A percentile compares a stretch with the other conserved stretches of the same genome.
These are phyloP conservation scores for Microsporum audouinii DNA, from an alignment of 2,329 filamentous ascomycete genomes.

Conservation along the genomic window DNA sequence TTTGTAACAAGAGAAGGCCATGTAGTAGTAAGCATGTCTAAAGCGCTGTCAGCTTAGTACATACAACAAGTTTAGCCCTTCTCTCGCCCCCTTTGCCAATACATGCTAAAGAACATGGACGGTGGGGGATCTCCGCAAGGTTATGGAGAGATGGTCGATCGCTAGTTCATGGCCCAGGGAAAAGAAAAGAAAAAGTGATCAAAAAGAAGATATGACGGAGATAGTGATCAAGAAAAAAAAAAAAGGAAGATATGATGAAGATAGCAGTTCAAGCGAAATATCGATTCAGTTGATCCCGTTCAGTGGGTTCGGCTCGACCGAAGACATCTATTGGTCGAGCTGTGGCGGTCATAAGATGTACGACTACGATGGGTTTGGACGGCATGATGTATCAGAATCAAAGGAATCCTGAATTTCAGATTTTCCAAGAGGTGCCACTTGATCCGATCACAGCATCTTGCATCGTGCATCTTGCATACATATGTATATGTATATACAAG, in stretches of 20 bases:
- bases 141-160: background rate
- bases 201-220: background rate
- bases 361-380: background rate
- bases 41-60: background rate
- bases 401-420: background rate
- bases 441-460: background rate
- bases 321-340: background rate
- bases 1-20: background rate
- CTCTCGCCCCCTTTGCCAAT: background rate
- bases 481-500: background rate
- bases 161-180: background rate
- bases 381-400: background rate
- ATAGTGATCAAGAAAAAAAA: background rate
- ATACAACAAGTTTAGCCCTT: too few relatives aligned
- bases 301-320: background rate
- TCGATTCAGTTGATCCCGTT: background rate
- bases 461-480: background rate
- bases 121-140: constrained; percentile 4
- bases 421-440: too few relatives aligned
- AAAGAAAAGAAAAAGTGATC: background rate
- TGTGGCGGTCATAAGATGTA: background rate
- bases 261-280: background rate
- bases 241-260: background rate
- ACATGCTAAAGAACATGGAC: background rate
- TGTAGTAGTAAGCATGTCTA: background rate